phyloP scores from a whole-genome alignment of 352 stramenopile genomes.

The Chrysophaeum taylorii region DNA sequence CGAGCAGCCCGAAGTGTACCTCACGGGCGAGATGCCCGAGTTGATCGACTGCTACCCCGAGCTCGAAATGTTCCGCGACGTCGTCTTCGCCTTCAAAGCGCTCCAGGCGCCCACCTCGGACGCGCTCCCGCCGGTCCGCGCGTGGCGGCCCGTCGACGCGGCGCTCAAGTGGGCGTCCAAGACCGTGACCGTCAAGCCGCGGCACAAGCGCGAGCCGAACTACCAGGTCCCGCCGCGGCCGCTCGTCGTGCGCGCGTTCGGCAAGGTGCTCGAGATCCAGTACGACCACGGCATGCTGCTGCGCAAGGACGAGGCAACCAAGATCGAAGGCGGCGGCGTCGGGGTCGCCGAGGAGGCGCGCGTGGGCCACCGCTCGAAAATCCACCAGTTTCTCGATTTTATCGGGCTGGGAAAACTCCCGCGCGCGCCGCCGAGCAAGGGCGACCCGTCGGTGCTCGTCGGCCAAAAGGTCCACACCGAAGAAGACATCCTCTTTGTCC shows the following conservation, averaged over 20 bases:
- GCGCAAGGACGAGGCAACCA: neutral
- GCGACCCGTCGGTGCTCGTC: constrained; percentile 42
- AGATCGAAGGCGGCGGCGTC: neutral
- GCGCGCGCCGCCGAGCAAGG: constrained; percentile 36
- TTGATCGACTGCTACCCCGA: constrained; percentile 74
- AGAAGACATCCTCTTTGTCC: constrained; percentile 95
- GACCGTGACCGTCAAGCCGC: constrained; percentile 35
- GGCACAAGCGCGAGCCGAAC: constrained; percentile 33
- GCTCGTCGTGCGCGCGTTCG: neutral
- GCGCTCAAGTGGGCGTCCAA: constrained; percentile 54
- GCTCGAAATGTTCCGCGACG: constrained; percentile 76
- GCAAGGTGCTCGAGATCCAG: neutral
- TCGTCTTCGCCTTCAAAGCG: constrained; percentile 70
- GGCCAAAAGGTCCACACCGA: constrained; percentile 63
- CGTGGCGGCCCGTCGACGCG: constrained; percentile 57
- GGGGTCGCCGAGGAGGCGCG: neutral
- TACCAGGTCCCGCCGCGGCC: neutral
- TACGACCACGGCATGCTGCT: neutral
- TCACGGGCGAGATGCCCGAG: constrained; percentile 53
- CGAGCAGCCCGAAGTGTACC: constrained; percentile 34
- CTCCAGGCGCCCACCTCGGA: constrained; percentile 44
- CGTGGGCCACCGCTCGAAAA: too few species aligned
- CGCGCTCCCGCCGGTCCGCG: constrained; percentile 21
- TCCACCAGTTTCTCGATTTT: constrained; percentile 6
- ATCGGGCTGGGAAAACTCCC: constrained; percentile 31